phyloP scores from a whole-genome alignment of 805 yeast genomes.

The Saturnispora dispora region DNA sequence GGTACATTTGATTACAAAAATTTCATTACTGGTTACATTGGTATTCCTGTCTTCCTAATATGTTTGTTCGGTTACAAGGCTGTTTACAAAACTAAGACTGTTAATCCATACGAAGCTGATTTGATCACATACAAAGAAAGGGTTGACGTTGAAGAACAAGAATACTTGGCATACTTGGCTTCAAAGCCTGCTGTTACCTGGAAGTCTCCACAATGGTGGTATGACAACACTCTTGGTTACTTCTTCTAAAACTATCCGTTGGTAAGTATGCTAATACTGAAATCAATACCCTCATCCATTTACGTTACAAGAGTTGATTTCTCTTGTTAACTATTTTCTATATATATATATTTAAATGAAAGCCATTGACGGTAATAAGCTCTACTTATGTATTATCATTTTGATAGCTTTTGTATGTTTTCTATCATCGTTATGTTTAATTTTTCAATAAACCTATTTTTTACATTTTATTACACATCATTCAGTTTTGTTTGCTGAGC shows the following conservation, averaged over 20 bases:
- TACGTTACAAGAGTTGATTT: background rate
- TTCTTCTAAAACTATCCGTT: conserved; percentile 16
- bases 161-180: conserved; percentile 19
- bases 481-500: background rate
- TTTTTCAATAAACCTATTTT: background rate
- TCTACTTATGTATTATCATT: background rate
- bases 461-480: too few relatives aligned
- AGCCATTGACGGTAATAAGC: background rate
- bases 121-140: conserved; percentile 47
- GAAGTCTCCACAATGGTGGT: conserved; percentile 21
- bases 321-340: background rate
- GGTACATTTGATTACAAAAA: conserved; percentile 46
- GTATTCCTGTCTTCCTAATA: conserved; percentile 54
- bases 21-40: conserved; percentile 73
- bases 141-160: conserved; percentile 44
- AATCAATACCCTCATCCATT: background rate
- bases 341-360: background rate
- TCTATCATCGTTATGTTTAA: background rate
- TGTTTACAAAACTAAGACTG: conserved; percentile 37
- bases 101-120: conserved; percentile 51
- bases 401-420: background rate
- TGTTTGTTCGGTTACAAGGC: conserved; percentile 54
- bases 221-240: conserved; percentile 25
- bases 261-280: background rate
- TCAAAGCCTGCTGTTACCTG: conserved; percentile 12